Evolutionary conservation across 139 green algal genomes (phyloP).

Genomic region (Monoraphidium neglectum): DNA sequence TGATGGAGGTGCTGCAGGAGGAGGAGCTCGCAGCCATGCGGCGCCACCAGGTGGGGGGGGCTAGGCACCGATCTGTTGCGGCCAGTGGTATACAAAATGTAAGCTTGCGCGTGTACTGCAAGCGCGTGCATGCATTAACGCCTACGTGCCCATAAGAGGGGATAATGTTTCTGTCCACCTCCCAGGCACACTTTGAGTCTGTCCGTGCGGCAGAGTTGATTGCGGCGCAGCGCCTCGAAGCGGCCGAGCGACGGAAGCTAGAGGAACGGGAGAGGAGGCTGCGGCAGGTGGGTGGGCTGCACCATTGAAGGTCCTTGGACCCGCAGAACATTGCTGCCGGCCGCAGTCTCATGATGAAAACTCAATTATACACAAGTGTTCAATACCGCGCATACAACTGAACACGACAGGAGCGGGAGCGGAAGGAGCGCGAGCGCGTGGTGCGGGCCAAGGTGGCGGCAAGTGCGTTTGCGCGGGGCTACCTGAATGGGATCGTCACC

Average conservation of each 20-base stretch:
- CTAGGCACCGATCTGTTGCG: no score
- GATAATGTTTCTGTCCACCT: no score
- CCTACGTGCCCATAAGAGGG: no score
- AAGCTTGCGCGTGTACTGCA: no score
- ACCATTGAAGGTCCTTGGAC: background rate
- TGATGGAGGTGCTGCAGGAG: constrained; percentile 92
- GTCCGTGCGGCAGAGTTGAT: constrained; percentile 81
- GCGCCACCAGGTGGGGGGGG: constrained; percentile 61
- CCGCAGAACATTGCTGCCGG: background rate
- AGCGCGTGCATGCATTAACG: no score
- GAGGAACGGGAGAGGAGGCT: constrained; percentile 79
- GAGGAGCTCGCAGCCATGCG: constrained; percentile 85
- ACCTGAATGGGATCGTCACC: constrained; percentile 76
- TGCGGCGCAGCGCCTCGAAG: constrained; percentile 84
- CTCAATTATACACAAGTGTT: background rate
- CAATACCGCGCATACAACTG: background rate
- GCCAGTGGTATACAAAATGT: no score
- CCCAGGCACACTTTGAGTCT: constrained; percentile 34
- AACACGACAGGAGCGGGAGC: constrained; percentile 63
- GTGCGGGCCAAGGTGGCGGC: constrained; percentile 73
- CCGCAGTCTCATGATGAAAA: background rate
- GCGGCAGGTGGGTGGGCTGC: constrained; percentile 27
- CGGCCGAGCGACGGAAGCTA: constrained; percentile 77
- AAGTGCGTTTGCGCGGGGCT: constrained; percentile 72
- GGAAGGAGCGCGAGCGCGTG: constrained; percentile 61